Base-by-base conservation (phyloP, 768 basidiomycete species). In the Lentinula edodes region DNA sequence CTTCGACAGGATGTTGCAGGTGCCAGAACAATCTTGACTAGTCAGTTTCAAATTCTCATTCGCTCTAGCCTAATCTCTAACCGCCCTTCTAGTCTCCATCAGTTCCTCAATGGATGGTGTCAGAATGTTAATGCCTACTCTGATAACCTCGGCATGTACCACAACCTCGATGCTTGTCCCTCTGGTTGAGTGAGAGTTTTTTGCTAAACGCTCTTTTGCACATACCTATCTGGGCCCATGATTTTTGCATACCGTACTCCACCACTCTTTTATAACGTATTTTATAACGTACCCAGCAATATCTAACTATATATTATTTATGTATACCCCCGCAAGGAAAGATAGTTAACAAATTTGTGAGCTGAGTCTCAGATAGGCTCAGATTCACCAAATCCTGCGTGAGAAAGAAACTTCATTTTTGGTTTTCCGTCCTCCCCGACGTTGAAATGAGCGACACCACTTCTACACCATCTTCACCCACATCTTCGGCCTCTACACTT, bases 1-100 rank as follows among this genome's bases (percentile, higher is more conserved):
- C 76, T 10, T 56, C 75, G 53, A 73, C 77, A 0, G 38, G 67
- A 52, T 90, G 89, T 76, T 90, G 87, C 73, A 74, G 70, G 50
- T 88, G 88, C 72, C 91, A 93, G 77, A 87, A 91, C 70, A 94
- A 94, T 75, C 78, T 91, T 52, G 93, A 93, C 74, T 95, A 95
- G 90, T 89, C 68, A 66, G 88, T 78, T 36, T 58, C 58, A 38
- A 57, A 57, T 8, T 61, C 32, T 13, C 67, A 23, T 52, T 6
- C 7, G 20, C 10, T 41, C 20, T 34, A 35, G n/a, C 2, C n/a
- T 42, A 18, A 6, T 7, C 45, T 36, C 57, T 64, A 45, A 62
- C 50, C 23, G 32, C 39, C 35, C 28, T 53, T 42, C 61, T n/a
- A 91, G 89, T 71, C 68, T 91, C 18, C 79, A 84, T 63, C 87